Evolutionary conservation across 2,329 filamentous ascomycete genomes (phyloP), one percentile per base, ranked within the genome.

Genomic region (Clonostachys chloroleuca): DNA sequence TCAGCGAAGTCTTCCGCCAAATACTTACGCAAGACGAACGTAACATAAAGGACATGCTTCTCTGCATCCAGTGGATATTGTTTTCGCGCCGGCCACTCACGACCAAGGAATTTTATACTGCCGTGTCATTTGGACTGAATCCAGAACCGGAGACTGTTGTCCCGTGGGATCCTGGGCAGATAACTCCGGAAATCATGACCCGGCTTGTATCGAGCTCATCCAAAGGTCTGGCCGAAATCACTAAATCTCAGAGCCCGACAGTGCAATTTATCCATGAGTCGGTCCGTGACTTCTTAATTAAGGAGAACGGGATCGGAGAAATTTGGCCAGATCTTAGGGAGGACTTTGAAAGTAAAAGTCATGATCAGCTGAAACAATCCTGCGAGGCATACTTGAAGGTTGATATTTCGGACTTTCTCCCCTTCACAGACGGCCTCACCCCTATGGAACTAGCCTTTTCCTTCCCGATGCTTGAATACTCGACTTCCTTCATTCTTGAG

Each of bases 221-320:
- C 0, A 75, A 73, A 51, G 72, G 74, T 1, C 61, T 75, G 18
- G 66, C 64, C 0, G 68, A 74, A 48, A 48, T 61, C 3, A 66
- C 62, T 0, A 62, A 56, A 34, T 52, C 55, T 0, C 49, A 56
- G 16, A 40, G 12, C 2, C 47, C 48, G 12, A 64, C 50, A 0
- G 64, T 73, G 12, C 72, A 74, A 46, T 75, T 17, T 52, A 75
- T 77, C 24, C 73, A 78, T 46, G 69, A 75, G 48, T 73, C 73
- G 0, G 70, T 76, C 0, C 52, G 63, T 10, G 71, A 75, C 16
- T 75, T 70, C 42, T 55, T 76, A 2, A 42, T 71, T 5, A 60
- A 61, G 13, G 61, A 64, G 5, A 18, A 13, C n/a, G 40, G 40
- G 13, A 42, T 18, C 18, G n/a, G 20, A 17, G 17, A 42, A 24